Percentiles rank a stretch among this genome's conserved stretches.
These are phyloP conservation scores for Myrica gale DNA, from an alignment of 306 rosid genomes.

Conservation along the genomic window DNA sequence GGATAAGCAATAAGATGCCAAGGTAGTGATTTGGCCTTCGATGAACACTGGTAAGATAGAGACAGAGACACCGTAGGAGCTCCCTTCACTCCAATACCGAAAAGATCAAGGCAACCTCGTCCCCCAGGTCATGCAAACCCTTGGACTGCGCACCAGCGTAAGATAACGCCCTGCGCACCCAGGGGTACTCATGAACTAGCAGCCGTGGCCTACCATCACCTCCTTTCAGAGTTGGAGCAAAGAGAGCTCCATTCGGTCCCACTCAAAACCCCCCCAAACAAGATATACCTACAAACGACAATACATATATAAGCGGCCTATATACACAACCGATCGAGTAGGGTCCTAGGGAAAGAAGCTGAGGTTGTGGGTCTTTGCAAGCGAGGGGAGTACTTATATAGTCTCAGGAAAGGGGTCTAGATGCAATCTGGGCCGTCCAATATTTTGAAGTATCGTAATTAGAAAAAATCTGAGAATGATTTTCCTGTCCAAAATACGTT, in stretches of 20 bases:
- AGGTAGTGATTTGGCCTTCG: not conserved
- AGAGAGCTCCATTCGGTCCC: conserved; percentile 47
- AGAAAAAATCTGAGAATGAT: conserved; percentile 7
- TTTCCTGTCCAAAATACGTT: conserved; percentile 18
- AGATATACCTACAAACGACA: not conserved
- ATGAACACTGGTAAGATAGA: not conserved
- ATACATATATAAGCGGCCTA: not conserved
- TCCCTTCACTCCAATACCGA: conserved; percentile 80
- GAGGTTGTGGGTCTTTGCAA: conserved; percentile 1
- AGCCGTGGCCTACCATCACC: conserved; percentile 52
- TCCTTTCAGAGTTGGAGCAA: conserved; percentile 55
- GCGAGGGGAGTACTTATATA: conserved; percentile 25
- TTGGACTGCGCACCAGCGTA: conserved; percentile 21
- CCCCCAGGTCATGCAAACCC: conserved; percentile 70
- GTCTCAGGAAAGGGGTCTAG: conserved; percentile 3
- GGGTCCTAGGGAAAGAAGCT: not conserved
- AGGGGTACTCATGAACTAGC: conserved; percentile 67
- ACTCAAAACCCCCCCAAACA: not conserved
- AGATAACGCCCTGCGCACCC: conserved; percentile 7
- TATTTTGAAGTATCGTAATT: not conserved
- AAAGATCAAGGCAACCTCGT: conserved; percentile 50
- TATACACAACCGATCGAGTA: not conserved
- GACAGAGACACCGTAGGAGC: conserved; percentile 27
- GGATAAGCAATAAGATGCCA: too few species aligned
- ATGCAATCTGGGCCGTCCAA: conserved; percentile 13